Conservation (phyloP, 805 yeast genomes). For the Starmera quercuum region DNA sequence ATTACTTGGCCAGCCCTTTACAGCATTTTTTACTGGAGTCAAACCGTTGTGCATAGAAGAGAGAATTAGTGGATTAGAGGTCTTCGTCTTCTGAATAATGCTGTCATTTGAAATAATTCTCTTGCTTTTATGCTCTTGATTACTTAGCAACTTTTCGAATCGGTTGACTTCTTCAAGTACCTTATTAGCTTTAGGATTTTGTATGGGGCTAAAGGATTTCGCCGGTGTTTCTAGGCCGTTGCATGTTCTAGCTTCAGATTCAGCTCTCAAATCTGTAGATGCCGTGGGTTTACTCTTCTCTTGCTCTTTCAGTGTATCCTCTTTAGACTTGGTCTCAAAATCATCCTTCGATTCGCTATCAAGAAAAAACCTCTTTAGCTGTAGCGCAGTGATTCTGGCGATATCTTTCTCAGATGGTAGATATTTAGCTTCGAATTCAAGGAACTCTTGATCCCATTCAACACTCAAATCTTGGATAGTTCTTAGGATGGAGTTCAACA, state of each 20-base stretch:
- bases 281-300: constrained; percentile 4
- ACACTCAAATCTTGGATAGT: constrained; percentile 76
- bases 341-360: constrained; percentile 31
- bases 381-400: constrained; percentile 82
- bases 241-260: too few species aligned
- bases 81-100: too few species aligned
- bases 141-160: constrained; percentile 22
- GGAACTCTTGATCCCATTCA: constrained; percentile 79
- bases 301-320: constrained; percentile 11
- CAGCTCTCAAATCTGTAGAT: too few species aligned
- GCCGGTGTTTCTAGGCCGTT: too few species aligned
- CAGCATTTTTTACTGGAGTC: too few species aligned
- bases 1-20: too few species aligned
- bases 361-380: constrained; percentile 64
- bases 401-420: constrained; percentile 93
- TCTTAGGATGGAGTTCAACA: constrained; percentile 62
- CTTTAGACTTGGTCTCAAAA: constrained; percentile 8
- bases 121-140: constrained; percentile 9
- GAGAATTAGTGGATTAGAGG: too few species aligned
- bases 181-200: constrained; percentile 17
- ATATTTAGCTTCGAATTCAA: constrained; percentile 67
- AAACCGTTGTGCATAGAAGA: too few species aligned
- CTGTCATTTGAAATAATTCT: constrained; percentile 5
- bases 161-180: constrained; percentile 22
- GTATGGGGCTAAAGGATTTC: constrained; percentile 1